A percentile compares a stretch with the other conserved stretches of the same genome.
These are phyloP conservation scores for Cryomyces minteri DNA, from an alignment of 495 filamentous ascomycete species.

Conservation along the genomic window DNA sequence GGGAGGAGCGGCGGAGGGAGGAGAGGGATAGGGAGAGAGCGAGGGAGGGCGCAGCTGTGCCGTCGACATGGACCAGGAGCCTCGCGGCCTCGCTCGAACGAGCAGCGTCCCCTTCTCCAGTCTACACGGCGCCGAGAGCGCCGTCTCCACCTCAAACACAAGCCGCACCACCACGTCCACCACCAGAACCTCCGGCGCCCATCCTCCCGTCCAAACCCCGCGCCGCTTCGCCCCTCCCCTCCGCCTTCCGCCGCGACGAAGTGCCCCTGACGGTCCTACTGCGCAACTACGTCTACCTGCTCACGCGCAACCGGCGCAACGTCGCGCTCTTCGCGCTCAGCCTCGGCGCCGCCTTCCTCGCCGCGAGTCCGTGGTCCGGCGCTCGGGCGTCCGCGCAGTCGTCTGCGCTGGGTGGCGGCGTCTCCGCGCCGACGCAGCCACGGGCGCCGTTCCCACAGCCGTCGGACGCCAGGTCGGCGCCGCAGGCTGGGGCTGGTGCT, in stretches of 20 bases:
- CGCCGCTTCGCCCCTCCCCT: constrained; percentile 3
- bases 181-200: neutral
- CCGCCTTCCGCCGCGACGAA: constrained; percentile 6
- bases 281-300: constrained; percentile 46
- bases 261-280: constrained; percentile 30
- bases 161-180: neutral
- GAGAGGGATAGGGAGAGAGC: neutral
- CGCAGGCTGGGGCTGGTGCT: no score
- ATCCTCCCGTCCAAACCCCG: neutral
- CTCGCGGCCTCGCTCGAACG: neutral
- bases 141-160: neutral
- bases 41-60: neutral
- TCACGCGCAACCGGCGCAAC: constrained; percentile 53
- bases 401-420: no score
- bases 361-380: no score
- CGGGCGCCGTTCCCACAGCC: no score
- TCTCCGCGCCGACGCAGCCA: no score
- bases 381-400: no score
- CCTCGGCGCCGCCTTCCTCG: neutral
- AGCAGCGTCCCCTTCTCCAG: neutral
- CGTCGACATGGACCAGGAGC: neutral
- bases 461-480: no score
- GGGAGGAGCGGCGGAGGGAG: no score
- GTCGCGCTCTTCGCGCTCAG: constrained; percentile 14
- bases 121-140: neutral